Conservation (phyloP, 495 filamentous ascomycete genomes). For the Mycothermus thermophilus region DNA sequence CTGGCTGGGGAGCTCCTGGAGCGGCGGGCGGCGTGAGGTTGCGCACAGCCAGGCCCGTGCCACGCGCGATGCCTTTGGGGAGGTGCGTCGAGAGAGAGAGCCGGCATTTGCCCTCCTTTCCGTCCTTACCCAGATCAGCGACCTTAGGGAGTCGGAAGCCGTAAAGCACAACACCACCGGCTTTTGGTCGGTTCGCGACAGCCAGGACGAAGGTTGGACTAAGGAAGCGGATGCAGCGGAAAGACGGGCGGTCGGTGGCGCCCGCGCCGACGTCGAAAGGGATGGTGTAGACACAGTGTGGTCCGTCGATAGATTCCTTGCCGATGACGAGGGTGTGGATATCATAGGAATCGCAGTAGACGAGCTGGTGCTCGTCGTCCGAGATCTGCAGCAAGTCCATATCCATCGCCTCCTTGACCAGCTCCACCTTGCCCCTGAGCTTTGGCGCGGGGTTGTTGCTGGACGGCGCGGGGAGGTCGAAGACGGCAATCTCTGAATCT, state of each 20-base stretch:
- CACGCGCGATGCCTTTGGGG: slow-evolving; percentile 31
- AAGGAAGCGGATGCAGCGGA: slow-evolving; percentile 64
- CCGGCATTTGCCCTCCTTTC: slow-evolving; percentile 24
- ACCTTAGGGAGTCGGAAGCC: slow-evolving; percentile 32
- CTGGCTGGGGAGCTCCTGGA: slow-evolving; percentile 30
- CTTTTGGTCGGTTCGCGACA: slow-evolving; percentile 34
- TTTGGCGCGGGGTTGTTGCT: slow-evolving; percentile 36
- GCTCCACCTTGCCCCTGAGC: slow-evolving; percentile 51
- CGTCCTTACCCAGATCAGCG: slow-evolving; percentile 14
- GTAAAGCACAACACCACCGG: slow-evolving; percentile 36
- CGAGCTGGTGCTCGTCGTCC: slow-evolving; percentile 49
- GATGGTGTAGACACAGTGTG: slow-evolving; percentile 46
- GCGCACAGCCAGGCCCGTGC: slow-evolving; percentile 61
- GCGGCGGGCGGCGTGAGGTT: slow-evolving; percentile 42
- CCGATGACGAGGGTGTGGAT: slow-evolving; percentile 44
- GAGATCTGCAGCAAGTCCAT: slow-evolving; percentile 55
- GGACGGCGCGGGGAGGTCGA: slow-evolving; percentile 46
- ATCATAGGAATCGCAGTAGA: slow-evolving; percentile 69
- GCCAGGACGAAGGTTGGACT: slow-evolving; percentile 63
- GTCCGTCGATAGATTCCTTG: slow-evolving; percentile 37
- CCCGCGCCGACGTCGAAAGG: slow-evolving; percentile 37
- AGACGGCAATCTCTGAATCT: slow-evolving; percentile 62
- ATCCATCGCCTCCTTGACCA: slow-evolving; percentile 64
- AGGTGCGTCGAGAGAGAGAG: slow-evolving; percentile 28
- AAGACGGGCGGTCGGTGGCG: slow-evolving; percentile 31